Conservation (phyloP, 371 early-diverging fungal species). For the Paraphysoderma sedebokerense region DNA sequence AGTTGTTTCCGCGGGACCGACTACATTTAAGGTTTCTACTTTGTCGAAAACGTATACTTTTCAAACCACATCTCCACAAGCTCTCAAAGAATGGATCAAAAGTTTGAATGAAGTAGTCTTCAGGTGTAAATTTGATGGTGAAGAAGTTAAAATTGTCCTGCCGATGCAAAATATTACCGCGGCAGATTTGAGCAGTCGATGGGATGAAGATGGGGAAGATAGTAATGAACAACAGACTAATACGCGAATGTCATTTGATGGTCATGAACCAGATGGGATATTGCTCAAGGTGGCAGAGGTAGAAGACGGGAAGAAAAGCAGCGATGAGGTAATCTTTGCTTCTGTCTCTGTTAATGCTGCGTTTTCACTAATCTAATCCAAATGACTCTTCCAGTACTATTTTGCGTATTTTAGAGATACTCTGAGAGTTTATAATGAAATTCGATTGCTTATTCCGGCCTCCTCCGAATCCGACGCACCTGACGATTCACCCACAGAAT, state of each 20-base stretch:
- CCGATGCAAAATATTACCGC: slow-evolving; percentile 37
- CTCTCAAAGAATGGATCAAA: slow-evolving; percentile 11
- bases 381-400: slow-evolving; percentile 25
- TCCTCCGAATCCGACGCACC: not conserved
- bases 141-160: slow-evolving; percentile 36
- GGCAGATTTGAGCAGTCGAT: slow-evolving; percentile 25
- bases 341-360: not conserved
- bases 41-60: not conserved
- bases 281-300: slow-evolving; percentile 33
- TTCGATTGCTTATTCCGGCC: no score
- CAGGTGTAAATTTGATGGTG: slow-evolving; percentile 37
- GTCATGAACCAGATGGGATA: slow-evolving; percentile 32
- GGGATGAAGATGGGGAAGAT: not conserved
- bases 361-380: not conserved
- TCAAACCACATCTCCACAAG: slow-evolving; percentile 9
- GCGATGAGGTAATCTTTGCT: slow-evolving; percentile 34
- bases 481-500: not conserved
- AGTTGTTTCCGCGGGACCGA: slow-evolving; percentile 23
- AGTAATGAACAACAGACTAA: not conserved
- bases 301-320: slow-evolving; percentile 33
- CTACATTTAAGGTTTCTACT: slow-evolving; percentile 28
- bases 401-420: slow-evolving; percentile 48
- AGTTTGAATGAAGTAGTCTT: slow-evolving; percentile 43
- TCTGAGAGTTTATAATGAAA: no score
- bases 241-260: slow-evolving; percentile 19